Conservation (phyloP, 495 filamentous ascomycete species). For the Lophiotrema nucula region DNA sequence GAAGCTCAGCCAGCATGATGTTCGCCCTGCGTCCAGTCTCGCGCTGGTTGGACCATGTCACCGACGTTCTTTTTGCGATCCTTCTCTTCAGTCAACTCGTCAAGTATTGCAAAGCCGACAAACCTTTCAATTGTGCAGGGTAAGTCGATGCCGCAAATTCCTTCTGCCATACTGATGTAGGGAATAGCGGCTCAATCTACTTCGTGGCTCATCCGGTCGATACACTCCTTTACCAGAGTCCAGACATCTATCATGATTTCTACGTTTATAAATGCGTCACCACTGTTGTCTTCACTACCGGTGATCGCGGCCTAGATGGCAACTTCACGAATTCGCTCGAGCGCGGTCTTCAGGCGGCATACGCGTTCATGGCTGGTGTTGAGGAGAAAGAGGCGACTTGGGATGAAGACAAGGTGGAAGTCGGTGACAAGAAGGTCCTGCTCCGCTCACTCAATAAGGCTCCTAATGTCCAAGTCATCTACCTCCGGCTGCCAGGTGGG, state of each 20-base stretch:
- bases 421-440: not conserved
- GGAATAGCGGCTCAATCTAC: constrained; percentile 22
- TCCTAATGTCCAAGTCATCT: constrained; percentile 11
- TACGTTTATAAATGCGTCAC: constrained; percentile 27
- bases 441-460: constrained; percentile 3
- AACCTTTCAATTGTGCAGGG: too few relatives aligned
- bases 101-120: too few relatives aligned
- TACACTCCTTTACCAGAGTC: constrained; percentile 18
- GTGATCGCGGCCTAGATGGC: constrained; percentile 7
- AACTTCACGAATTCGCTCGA: constrained; percentile 14
- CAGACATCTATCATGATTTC: constrained; percentile 20
- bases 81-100: too few relatives aligned
- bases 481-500: constrained; percentile 19
- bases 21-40: too few relatives aligned
- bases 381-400: not conserved
- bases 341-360: constrained; percentile 11
- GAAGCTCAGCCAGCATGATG: too few relatives aligned
- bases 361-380: constrained; percentile 12
- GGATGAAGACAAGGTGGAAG: constrained; percentile 1
- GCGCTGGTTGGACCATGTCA: too few relatives aligned
- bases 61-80: too few relatives aligned
- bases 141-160: too few relatives aligned
- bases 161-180: too few relatives aligned
- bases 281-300: constrained; percentile 20
- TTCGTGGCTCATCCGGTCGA: constrained; percentile 16